Percentiles rank a stretch among this genome's conserved stretches.
These are phyloP conservation scores for Aspergillus funiculosus DNA, from an alignment of 495 filamentous ascomycete genomes.

Conservation along the genomic window DNA sequence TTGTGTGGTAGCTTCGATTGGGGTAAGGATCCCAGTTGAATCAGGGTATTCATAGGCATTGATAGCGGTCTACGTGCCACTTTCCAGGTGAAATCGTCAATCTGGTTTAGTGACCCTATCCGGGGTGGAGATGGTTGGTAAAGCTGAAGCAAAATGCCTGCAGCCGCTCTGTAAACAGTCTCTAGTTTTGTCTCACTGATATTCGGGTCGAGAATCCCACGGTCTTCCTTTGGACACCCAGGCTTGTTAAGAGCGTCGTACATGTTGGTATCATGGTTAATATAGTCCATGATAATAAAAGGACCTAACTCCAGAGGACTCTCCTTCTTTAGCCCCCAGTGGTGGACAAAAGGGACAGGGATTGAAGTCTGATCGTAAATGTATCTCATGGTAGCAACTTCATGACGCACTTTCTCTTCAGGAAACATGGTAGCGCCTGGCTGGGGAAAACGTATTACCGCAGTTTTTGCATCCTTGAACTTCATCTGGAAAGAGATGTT, in stretches of 20 bases:
- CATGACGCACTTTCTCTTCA: slow-evolving; percentile 33
- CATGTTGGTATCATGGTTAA: slow-evolving; percentile 31
- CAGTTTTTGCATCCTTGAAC: slow-evolving; percentile 14
- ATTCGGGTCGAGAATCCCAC: slow-evolving; percentile 25
- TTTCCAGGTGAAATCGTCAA: slow-evolving; percentile 24
- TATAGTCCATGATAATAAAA: slow-evolving; percentile 46
- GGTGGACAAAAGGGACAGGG: slow-evolving; percentile 32
- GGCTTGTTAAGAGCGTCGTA: slow-evolving; percentile 27
- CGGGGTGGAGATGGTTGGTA: slow-evolving; percentile 20
- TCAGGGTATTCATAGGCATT: slow-evolving; percentile 25
- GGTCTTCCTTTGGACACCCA: slow-evolving; percentile 9
- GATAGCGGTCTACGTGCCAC: slow-evolving; percentile 16
- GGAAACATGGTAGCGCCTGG: slow-evolving; percentile 26
- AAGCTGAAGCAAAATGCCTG: slow-evolving; percentile 31
- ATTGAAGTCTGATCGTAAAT: slow-evolving; percentile 29
- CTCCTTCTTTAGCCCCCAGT: slow-evolving; percentile 28
- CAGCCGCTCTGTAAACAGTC: slow-evolving; percentile 28
- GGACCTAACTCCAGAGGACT: slow-evolving; percentile 32
- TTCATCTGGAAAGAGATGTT: slow-evolving; percentile 24
- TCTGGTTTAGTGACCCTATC: slow-evolving; percentile 27
- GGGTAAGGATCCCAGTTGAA: slow-evolving; percentile 21
- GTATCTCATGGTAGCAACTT: slow-evolving; percentile 35
- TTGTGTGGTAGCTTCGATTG: slow-evolving; percentile 31
- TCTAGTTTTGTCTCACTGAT: slow-evolving; percentile 24
- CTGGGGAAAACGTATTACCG: slow-evolving; percentile 22